Evolutionary conservation across 179 eudicot species (phyloP).

Genomic region (Vitellaria paradoxa): DNA sequence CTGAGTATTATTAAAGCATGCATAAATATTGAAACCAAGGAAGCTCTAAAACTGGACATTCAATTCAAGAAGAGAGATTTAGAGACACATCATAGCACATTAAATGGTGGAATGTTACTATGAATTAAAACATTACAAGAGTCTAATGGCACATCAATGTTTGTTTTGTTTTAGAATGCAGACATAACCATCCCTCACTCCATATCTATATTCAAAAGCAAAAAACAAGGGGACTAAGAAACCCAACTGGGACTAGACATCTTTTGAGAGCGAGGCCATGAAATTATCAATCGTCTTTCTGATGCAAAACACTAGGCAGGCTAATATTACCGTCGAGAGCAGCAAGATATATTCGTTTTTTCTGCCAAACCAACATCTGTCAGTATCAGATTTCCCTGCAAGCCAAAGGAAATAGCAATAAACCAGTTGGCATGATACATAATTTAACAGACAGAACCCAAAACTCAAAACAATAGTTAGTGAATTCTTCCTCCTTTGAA

Average conservation of each 20-base stretch:
- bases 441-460: background rate
- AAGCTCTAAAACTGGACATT: background rate
- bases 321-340: constrained; percentile 91
- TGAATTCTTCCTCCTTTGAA: background rate
- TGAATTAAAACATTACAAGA: constrained; percentile 11
- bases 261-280: constrained; percentile 52
- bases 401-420: constrained; percentile 13
- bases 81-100: constrained; percentile 8
- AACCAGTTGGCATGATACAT: background rate
- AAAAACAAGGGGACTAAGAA: constrained; percentile 20
- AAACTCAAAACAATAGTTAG: background rate
- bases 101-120: constrained; percentile 1
- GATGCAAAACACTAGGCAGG: constrained; percentile 82
- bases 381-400: constrained; percentile 75
- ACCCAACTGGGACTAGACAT: constrained; percentile 31
- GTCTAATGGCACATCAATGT: constrained; percentile 11
- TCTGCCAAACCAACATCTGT: constrained; percentile 96
- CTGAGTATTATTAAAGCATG: background rate
- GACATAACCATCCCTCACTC: constrained; percentile 29
- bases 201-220: constrained; percentile 18
- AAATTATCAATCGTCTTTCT: constrained; percentile 86
- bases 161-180: background rate
- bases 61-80: background rate
- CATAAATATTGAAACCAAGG: background rate
- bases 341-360: constrained; percentile 88